Evolutionary conservation across 805 yeast species (phyloP), one percentile per base, ranked within the genome.

Genomic region (baker's yeast (Saccharomyces cerevisiae)): DNA sequence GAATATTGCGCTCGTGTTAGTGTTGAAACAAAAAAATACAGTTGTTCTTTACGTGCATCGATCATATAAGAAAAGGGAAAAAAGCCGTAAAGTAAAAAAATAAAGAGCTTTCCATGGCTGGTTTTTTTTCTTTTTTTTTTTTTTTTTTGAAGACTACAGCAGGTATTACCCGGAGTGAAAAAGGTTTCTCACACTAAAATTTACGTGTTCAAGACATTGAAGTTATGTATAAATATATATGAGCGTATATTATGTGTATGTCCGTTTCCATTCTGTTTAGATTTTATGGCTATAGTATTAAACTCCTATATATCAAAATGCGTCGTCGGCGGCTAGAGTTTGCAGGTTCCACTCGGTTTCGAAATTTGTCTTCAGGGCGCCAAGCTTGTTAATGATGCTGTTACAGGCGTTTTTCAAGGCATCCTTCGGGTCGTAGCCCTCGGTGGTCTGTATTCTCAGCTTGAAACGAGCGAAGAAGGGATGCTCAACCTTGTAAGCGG

Each of bases 401-500:
- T 88, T 81, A 70, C 97, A 91, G 2, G 99, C 98, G 63, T 87
- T 88, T 65, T 81, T 86, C 65, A 94, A 77, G 1, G 98, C 98
- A 55, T 85, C 89, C 65, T 84, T 82, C 30, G 99, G 99, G 43
- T 89, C 79, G 69, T 90, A 90, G 51, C 94, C 96, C 61, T 94
- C 98, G 63, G 89, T 96, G 0, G 98, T 92, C 71, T 94, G 99
- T 41, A 94, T 80, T 73, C 99, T 83, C 83, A 94, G 82, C 48
- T 92, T 84, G 64, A 94, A 94, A 70, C 88, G 89, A 43, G 99
- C 97, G 72, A 94, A 94, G 59, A 94, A 76, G 8, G 99, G 99
- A 73, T 94, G 99, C 73, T 94, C 98, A 47, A 94, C 90, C 70
- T 94, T 94, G 77, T 94, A 94, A 36, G 98, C 99, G 47, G 96